Base-by-base conservation (phyloP, 495 filamentous ascomycete species). In the Pyrenula aspistea region DNA sequence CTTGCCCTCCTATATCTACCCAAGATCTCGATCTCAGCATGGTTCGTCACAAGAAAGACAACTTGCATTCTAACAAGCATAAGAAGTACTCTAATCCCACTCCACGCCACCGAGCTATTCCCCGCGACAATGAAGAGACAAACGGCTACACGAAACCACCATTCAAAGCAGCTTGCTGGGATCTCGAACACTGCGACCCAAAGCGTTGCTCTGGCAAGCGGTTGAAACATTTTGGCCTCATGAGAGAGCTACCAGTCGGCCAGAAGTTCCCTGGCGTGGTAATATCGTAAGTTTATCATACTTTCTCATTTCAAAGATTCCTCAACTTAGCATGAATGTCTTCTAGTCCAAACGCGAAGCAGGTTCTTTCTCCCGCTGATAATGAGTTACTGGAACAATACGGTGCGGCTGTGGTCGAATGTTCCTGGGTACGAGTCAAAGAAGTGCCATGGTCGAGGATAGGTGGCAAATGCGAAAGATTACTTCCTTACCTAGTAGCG, bases 111-210 rank as follows among this genome's bases (percentile, higher is more conserved):
- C 72, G 72, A 55, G 73, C 68, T 56, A 70, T 64, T 55, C 73
- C 73, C 65, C 72, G 72, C 68, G 53, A 63, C 56, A 57, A 64
- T 57, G 60, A 71, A 60, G 65, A 68, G 49, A 58, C 60, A 53
- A 61, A 58, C 56, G 23, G 57, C 25, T 58, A 61, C 31, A 65
- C 72, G 42, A 73, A 74, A 57, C 86, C 88, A 25, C 67, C 81
- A 12, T 95, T 88, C 79, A 90, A 87, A 74, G 94, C 93, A 51
- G 93, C 92, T 36, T 96, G 92, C 66, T 98, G 93, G 93, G 93
- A 98, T 68, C 75, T 98, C 36, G 90, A 89, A 53, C 93, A 98
- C 68, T 98, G 93, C 73, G 93, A 98, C 68, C 91, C 91, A 8
- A 96, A 97, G 68, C 77, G 94, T 62, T 98, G 93, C 69, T 96